phyloP scores from a whole-genome alignment of 305 asterid genomes.

The Fraxinus floribunda region DNA sequence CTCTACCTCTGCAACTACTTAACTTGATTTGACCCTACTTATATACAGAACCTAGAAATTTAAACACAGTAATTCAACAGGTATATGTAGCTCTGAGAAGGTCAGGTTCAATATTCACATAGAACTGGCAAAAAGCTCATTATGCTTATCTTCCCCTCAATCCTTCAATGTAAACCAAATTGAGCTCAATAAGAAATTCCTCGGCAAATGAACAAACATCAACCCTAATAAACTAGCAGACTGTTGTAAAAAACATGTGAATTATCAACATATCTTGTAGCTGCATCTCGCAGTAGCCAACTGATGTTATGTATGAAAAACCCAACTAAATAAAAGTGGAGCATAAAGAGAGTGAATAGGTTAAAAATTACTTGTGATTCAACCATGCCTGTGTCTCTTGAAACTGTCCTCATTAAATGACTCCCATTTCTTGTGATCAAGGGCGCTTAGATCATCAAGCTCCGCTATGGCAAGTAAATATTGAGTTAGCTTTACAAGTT shows the following conservation, averaged over 20 bases:
- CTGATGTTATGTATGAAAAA: neutral
- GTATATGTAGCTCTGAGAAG: neutral
- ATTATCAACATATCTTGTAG: neutral
- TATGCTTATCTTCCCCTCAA: neutral
- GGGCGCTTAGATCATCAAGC: slow-evolving; percentile 70
- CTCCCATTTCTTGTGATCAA: slow-evolving; percentile 86
- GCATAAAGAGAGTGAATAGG: neutral
- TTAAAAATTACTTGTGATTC: slow-evolving; percentile 7
- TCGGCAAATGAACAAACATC: neutral
- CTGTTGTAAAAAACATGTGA: neutral
- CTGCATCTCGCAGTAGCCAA: neutral
- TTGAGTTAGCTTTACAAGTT: slow-evolving; percentile 82
- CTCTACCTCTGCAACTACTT: neutral
- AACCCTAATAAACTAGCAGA: neutral
- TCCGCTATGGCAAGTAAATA: slow-evolving; percentile 82
- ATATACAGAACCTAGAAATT: neutral
- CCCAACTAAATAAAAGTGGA: neutral
- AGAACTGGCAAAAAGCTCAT: neutral
- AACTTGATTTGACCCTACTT: neutral
- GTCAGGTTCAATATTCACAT: neutral
- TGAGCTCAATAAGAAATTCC: neutral
- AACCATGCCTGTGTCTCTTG: slow-evolving; percentile 72
- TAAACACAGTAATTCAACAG: neutral
- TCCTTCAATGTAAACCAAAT: neutral
- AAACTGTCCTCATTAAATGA: slow-evolving; percentile 49